phyloP scores from a whole-genome alignment of 129 eudicot species.

The Flaveria sonorensis region DNA sequence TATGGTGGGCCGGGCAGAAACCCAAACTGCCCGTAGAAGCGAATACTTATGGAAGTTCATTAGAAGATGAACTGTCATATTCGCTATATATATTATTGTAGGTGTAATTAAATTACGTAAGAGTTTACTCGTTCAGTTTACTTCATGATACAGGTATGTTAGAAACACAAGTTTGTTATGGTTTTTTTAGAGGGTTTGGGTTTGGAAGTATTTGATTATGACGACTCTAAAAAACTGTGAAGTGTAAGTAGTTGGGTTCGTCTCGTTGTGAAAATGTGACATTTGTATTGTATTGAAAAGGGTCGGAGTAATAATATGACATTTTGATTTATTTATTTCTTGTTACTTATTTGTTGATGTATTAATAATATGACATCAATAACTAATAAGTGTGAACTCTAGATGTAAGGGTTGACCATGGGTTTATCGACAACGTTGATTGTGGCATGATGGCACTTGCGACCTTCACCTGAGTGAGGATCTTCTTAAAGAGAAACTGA shows the following conservation, averaged over 20 bases:
- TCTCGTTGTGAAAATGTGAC: constrained; percentile 19
- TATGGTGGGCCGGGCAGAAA: constrained; percentile 90
- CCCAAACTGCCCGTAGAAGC: constrained; percentile 47
- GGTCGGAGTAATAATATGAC: constrained; percentile 14
- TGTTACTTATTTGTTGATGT: not conserved
- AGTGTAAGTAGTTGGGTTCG: constrained; percentile 38
- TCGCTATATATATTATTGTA: constrained; percentile 24
- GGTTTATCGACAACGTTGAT: too few species aligned
- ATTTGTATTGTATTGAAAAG: constrained; percentile 15
- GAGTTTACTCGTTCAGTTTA: constrained; percentile 26
- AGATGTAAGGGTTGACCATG: too few species aligned
- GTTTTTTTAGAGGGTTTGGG: constrained; percentile 21
- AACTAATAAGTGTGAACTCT: too few species aligned
- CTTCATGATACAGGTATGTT: constrained; percentile 19
- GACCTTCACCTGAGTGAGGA: too few species aligned
- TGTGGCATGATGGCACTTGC: too few species aligned
- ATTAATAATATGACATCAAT: too few species aligned
- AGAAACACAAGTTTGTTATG: constrained; percentile 15
- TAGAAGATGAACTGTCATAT: constrained; percentile 22
- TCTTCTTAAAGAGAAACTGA: too few species aligned
- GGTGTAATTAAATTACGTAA: constrained; percentile 32
- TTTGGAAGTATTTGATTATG: constrained; percentile 24
- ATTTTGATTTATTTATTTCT: constrained; percentile 8
- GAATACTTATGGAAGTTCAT: not conserved
- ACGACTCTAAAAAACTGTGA: constrained; percentile 17